Conservation (phyloP, 2,329 filamentous ascomycete genomes). For the Pseudogymnoascus sp. region DNA sequence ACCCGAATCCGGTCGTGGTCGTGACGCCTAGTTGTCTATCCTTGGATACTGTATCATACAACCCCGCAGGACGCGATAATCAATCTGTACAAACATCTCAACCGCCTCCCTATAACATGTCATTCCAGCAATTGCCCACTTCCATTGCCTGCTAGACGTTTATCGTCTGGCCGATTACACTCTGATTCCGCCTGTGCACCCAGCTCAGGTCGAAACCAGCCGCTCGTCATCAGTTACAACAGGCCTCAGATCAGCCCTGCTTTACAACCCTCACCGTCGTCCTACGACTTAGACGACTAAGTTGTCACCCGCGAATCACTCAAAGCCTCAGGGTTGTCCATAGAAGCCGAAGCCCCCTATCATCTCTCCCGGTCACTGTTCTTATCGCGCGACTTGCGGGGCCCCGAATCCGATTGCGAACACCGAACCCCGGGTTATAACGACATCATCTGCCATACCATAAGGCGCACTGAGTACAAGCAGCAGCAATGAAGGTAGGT, state of each 20-base stretch:
- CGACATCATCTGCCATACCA: background rate
- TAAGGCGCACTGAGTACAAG: slow-evolving; percentile 20
- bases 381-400: background rate
- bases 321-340: background rate
- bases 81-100: slow-evolving; percentile 16
- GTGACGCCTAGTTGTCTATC: slow-evolving; percentile 2
- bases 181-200: slow-evolving; percentile 35
- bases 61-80: slow-evolving; percentile 11
- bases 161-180: slow-evolving; percentile 34
- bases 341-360: background rate
- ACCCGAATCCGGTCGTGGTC: slow-evolving; percentile 7
- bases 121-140: slow-evolving; percentile 12
- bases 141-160: slow-evolving; percentile 34
- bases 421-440: background rate
- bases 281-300: slow-evolving; percentile 16
- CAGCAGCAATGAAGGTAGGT: slow-evolving; percentile 16
- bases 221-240: slow-evolving; percentile 34
- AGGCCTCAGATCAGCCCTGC: slow-evolving; percentile 22
- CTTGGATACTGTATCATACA: slow-evolving; percentile 8
- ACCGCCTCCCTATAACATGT: slow-evolving; percentile 13
- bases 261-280: slow-evolving; percentile 6
- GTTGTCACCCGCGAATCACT: slow-evolving; percentile 1
- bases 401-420: background rate
- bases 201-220: slow-evolving; percentile 35
- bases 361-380: background rate